Conservation (phyloP, 192 early-diverging fungal species). For the Diversispora eburnea region DNA sequence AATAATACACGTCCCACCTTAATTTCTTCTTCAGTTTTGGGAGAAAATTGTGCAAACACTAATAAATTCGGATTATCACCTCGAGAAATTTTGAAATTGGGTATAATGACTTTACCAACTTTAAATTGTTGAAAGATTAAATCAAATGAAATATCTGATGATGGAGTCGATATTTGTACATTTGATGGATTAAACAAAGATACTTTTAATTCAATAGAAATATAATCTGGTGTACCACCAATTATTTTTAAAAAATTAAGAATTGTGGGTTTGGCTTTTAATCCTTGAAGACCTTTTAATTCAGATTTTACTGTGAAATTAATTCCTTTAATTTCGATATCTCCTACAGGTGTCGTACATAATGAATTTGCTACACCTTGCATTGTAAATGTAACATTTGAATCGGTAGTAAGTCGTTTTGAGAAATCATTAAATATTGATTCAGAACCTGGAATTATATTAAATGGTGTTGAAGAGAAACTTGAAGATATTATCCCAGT, state of each 20-base stretch:
- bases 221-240: constrained; percentile 48
- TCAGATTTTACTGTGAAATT: constrained; percentile 49
- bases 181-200: constrained; percentile 50
- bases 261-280: constrained; percentile 47
- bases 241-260: constrained; percentile 55
- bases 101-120: constrained; percentile 45
- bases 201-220: constrained; percentile 40
- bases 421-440: constrained; percentile 52
- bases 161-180: constrained; percentile 42
- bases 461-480: constrained; percentile 45
- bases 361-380: constrained; percentile 47
- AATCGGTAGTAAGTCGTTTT: constrained; percentile 44
- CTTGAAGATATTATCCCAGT: constrained; percentile 49
- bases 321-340: constrained; percentile 49
- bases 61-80: constrained; percentile 41
- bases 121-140: constrained; percentile 38
- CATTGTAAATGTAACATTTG: constrained; percentile 42
- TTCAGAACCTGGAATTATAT: constrained; percentile 42
- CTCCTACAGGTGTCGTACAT: constrained; percentile 53
- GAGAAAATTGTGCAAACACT: constrained; percentile 43
- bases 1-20: constrained; percentile 40
- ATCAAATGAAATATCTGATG: constrained; percentile 44
- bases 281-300: constrained; percentile 54
- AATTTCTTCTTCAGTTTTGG: constrained; percentile 25
- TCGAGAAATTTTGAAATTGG: constrained; percentile 43